These are phyloP conservation scores for Salix arbutifolia DNA, from an alignment of 345 rosid species.

Conservation along the genomic window DNA sequence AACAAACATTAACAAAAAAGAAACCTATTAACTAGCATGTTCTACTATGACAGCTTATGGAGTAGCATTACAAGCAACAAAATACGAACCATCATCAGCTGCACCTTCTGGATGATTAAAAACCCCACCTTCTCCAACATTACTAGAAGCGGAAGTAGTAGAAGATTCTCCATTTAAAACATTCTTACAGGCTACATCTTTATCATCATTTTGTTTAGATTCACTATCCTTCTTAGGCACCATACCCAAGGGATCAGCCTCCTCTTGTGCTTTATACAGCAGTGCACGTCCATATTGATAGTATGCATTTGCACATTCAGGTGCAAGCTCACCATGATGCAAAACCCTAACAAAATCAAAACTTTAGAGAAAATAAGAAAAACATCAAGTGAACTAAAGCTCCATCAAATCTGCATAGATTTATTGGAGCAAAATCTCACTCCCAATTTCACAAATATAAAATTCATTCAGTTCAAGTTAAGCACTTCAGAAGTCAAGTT, in stretches of 20 bases:
- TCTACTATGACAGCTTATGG: background rate
- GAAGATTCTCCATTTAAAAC: conserved; percentile 43
- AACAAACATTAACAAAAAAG: background rate
- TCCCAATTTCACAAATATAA: background rate
- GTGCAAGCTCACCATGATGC: conserved; percentile 66
- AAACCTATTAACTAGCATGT: background rate
- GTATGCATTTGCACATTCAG: conserved; percentile 63
- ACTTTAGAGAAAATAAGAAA: background rate
- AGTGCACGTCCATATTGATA: conserved; percentile 79
- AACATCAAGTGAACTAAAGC: background rate
- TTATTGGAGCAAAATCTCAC: background rate
- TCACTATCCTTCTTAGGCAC: conserved; percentile 65
- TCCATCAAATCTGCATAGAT: background rate
- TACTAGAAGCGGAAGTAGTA: conserved; percentile 44
- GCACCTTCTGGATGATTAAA: conserved; percentile 46
- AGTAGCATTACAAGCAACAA: background rate
- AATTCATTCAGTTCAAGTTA: background rate
- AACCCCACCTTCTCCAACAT: conserved; percentile 44
- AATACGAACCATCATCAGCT: conserved; percentile 38
- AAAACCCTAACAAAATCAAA: conserved; percentile 43
- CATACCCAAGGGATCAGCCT: conserved; percentile 77
- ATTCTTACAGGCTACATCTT: conserved; percentile 44
- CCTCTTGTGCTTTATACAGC: conserved; percentile 83
- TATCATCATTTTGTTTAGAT: conserved; percentile 34
- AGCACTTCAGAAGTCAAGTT: background rate